Conservation (phyloP, 805 yeast species). For the Cyberlindnera misumaiensis region DNA sequence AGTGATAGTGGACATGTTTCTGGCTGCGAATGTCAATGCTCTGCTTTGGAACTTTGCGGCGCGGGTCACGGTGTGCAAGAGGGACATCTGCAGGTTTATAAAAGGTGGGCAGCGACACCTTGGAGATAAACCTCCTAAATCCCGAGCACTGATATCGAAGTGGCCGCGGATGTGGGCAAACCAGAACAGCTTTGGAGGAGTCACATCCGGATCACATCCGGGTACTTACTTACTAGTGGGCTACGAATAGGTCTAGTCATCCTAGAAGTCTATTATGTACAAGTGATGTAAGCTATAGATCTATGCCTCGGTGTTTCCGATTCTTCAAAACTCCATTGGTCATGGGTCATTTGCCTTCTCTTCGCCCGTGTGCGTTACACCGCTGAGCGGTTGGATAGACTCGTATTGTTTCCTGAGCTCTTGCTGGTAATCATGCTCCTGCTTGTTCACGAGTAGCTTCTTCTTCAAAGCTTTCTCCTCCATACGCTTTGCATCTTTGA, state of each 20-base stretch:
- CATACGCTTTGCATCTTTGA: slow-evolving; percentile 62
- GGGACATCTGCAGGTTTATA: slow-evolving; percentile 13
- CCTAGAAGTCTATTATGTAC: too few species aligned
- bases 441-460: slow-evolving; percentile 38
- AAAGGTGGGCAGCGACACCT: too few species aligned
- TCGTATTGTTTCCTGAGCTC: slow-evolving; percentile 51
- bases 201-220: too few species aligned
- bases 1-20: slow-evolving; percentile 28
- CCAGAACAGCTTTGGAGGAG: too few species aligned
- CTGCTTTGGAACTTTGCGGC: slow-evolving; percentile 17
- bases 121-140: too few species aligned
- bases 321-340: too few species aligned
- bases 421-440: slow-evolving; percentile 62
- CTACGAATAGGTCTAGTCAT: too few species aligned
- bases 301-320: too few species aligned
- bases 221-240: too few species aligned
- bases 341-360: slow-evolving; percentile 16
- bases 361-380: slow-evolving; percentile 39
- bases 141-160: too few species aligned
- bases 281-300: too few species aligned
- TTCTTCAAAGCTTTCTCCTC: slow-evolving; percentile 28
- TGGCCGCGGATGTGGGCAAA: too few species aligned
- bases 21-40: slow-evolving; percentile 18
- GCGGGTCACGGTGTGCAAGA: slow-evolving; percentile 19
- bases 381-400: slow-evolving; percentile 56